Percentiles rank a stretch among this genome's conserved stretches.
phyloP scores from a whole-genome alignment of 345 rosid genomes.

The Bruguiera sexangula region DNA sequence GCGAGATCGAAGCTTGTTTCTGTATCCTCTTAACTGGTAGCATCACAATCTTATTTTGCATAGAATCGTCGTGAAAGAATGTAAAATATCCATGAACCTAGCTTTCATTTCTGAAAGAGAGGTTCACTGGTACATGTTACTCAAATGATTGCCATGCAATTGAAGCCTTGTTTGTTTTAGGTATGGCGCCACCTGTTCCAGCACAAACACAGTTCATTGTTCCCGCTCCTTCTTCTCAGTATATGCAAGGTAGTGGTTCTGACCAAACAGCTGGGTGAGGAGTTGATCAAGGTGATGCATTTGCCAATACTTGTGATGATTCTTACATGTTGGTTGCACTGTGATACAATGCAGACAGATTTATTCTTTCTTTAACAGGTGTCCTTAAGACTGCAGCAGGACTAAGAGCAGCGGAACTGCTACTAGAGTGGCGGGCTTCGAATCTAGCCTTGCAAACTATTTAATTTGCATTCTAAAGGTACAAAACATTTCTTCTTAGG shows the following conservation, averaged over 20 bases:
- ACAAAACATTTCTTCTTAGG: slow-evolving; percentile 5
- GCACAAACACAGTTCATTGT: slow-evolving; percentile 65
- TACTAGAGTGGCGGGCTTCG: slow-evolving; percentile 80
- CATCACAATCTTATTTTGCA: background rate
- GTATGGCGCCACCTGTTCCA: slow-evolving; percentile 50
- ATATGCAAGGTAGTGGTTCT: slow-evolving; percentile 74
- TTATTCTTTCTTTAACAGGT: slow-evolving; percentile 35
- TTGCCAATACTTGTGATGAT: background rate
- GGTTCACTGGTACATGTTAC: background rate
- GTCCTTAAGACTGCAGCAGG: slow-evolving; percentile 71
- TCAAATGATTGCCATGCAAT: background rate
- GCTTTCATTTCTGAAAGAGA: background rate
- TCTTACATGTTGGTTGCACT: background rate
- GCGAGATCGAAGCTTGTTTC: too few relatives aligned
- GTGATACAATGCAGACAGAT: background rate
- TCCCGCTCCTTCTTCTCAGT: slow-evolving; percentile 67
- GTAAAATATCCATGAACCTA: background rate
- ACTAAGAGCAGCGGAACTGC: slow-evolving; percentile 74
- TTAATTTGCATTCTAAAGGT: slow-evolving; percentile 85
- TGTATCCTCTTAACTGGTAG: background rate
- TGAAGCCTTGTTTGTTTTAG: slow-evolving; percentile 28
- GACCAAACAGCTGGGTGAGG: slow-evolving; percentile 84
- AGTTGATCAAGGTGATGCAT: slow-evolving; percentile 37
- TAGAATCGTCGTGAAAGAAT: background rate
- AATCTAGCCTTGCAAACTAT: slow-evolving; percentile 77